phyloP scores from a whole-genome alignment of 2,329 filamentous ascomycete species.

The Monosporascus sp. region DNA sequence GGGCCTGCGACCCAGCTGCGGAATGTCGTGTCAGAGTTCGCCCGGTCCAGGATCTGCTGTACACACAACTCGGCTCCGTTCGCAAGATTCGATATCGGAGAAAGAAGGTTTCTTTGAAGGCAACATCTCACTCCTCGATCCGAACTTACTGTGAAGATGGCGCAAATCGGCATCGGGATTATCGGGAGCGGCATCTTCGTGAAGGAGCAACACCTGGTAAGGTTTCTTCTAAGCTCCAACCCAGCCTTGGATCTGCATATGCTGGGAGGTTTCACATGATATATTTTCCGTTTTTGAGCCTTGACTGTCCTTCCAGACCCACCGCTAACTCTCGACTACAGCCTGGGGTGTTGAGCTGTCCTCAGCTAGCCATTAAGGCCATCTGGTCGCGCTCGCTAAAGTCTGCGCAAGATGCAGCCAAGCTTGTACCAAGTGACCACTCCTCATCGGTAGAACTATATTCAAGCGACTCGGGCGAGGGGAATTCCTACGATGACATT shows the following conservation, averaged over 20 bases:
- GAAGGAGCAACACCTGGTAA: conserved; percentile 46
- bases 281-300: neutral
- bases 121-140: neutral
- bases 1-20: neutral
- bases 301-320: neutral
- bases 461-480: conserved; percentile 24
- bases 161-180: conserved; percentile 45
- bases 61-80: neutral
- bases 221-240: conserved; percentile 7
- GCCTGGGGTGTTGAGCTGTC: conserved; percentile 46
- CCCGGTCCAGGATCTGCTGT: too few relatives aligned
- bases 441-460: conserved; percentile 21
- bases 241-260: neutral
- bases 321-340: conserved; percentile 14
- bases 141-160: conserved; percentile 14
- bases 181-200: conserved; percentile 55
- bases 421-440: conserved; percentile 22
- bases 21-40: neutral
- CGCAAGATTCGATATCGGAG: neutral
- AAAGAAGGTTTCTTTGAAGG: neutral
- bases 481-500: conserved; percentile 37
- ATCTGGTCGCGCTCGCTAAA: conserved; percentile 50
- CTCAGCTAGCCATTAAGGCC: conserved; percentile 44
- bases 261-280: neutral
- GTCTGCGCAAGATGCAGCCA: conserved; percentile 38